A percentile compares a stretch with the other conserved stretches of the same genome.
Evolutionary conservation across 306 rosid species (phyloP).

Genomic region (Parietaria judaica): DNA sequence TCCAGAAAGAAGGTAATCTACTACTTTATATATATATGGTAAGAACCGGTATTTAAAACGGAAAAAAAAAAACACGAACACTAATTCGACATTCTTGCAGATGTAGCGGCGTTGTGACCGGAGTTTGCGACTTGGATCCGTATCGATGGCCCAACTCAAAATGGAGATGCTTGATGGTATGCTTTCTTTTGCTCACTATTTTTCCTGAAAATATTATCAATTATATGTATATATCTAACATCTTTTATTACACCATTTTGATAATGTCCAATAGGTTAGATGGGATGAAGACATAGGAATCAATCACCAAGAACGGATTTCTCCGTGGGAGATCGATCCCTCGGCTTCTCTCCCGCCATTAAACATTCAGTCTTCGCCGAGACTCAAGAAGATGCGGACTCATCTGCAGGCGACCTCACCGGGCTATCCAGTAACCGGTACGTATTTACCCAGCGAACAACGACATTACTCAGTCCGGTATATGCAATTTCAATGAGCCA

Average conservation of each 20-base stretch:
- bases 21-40: background rate
- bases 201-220: background rate
- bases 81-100: slow-evolving; percentile 40
- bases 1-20: slow-evolving; percentile 72
- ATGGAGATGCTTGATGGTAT: slow-evolving; percentile 95
- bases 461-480: background rate
- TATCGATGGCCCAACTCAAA: slow-evolving; percentile 83
- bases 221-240: no score
- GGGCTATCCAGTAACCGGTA: slow-evolving; percentile 57
- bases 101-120: slow-evolving; percentile 65
- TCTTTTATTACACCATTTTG: slow-evolving; percentile 12
- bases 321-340: slow-evolving; percentile 92
- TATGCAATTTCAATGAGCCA: no score
- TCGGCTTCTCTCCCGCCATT: slow-evolving; percentile 73
- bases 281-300: slow-evolving; percentile 77
- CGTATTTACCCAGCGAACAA: slow-evolving; percentile 10
- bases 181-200: slow-evolving; percentile 1
- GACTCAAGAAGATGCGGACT: slow-evolving; percentile 85
- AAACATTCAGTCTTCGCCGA: slow-evolving; percentile 86
- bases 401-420: slow-evolving; percentile 53
- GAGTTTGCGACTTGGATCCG: slow-evolving; percentile 79
- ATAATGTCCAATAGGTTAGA: slow-evolving; percentile 51
- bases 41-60: no score
- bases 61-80: background rate
- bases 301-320: slow-evolving; percentile 68